These are phyloP conservation scores for Vanrija humicola DNA, from an alignment of 1,284 basidiomycete genomes.

Conservation along the genomic window DNA sequence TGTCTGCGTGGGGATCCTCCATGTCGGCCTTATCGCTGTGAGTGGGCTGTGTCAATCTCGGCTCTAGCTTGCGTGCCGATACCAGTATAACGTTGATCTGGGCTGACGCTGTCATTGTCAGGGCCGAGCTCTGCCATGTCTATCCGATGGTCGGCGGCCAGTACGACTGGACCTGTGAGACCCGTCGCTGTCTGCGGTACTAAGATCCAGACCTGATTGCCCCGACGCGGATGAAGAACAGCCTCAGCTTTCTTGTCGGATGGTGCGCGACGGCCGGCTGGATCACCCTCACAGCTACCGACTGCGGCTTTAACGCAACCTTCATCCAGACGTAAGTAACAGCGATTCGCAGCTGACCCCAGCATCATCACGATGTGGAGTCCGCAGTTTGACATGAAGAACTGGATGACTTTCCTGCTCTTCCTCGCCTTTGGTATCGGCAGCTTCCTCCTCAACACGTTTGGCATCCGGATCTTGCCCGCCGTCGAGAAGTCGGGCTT, in stretches of 20 bases:
- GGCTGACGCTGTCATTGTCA: neutral
- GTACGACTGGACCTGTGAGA: slow-evolving; percentile 33
- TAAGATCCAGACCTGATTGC: slow-evolving; percentile 17
- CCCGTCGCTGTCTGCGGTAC: no score
- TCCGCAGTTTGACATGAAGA: slow-evolving; percentile 23
- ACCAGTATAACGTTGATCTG: no score
- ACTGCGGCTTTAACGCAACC: slow-evolving; percentile 8
- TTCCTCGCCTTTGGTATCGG: slow-evolving; percentile 21
- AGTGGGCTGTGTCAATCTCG: neutral
- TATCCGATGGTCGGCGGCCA: slow-evolving; percentile 31
- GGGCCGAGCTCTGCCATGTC: slow-evolving; percentile 8
- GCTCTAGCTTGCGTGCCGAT: no score
- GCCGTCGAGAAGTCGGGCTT: slow-evolving; percentile 33
- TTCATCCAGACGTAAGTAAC: slow-evolving; percentile 14
- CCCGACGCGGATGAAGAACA: slow-evolving; percentile 17
- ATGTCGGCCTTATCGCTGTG: slow-evolving; percentile 23
- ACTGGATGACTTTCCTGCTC: slow-evolving; percentile 21
- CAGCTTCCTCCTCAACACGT: slow-evolving; percentile 30
- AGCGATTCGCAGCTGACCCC: neutral
- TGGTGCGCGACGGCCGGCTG: slow-evolving; percentile 13
- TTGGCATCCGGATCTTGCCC: slow-evolving; percentile 26
- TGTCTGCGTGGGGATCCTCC: slow-evolving; percentile 25
- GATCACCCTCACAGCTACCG: slow-evolving; percentile 32
- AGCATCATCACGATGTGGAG: slow-evolving; percentile 40
- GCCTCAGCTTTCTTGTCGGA: slow-evolving; percentile 20